Evolutionary conservation across 257 asterid genomes (phyloP).

Genomic region (Fraxinus cuspidata): DNA sequence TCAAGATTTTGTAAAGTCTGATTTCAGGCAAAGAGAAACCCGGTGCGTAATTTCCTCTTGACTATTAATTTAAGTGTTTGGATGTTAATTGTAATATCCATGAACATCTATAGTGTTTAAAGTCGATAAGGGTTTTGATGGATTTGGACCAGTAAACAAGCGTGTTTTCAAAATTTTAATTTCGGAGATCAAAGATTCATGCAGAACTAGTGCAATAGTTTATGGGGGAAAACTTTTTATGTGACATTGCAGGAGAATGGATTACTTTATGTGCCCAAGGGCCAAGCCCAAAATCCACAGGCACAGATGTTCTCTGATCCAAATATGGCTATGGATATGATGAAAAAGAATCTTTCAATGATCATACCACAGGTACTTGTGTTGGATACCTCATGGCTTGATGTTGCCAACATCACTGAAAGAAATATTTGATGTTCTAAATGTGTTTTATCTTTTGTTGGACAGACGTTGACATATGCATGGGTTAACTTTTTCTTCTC

Average conservation of each 20-base stretch:
- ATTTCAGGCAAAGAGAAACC: neutral
- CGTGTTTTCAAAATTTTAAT: neutral
- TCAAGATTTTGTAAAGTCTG: neutral
- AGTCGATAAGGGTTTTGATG: neutral
- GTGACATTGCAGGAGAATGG: constrained; percentile 77
- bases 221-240: constrained; percentile 14
- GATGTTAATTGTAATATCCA: neutral
- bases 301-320: constrained; percentile 99
- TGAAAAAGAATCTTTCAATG: constrained; percentile 95
- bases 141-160: neutral
- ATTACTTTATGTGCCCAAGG: constrained; percentile 78
- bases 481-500: constrained; percentile 99
- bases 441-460: constrained; percentile 24
- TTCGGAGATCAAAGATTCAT: constrained; percentile 2
- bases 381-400: constrained; percentile 21
- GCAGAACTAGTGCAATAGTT: neutral
- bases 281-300: constrained; percentile 85
- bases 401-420: constrained; percentile 7
- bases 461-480: constrained; percentile 93
- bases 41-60: neutral
- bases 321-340: constrained; percentile 98
- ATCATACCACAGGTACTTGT: constrained; percentile 84
- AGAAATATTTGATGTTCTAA: constrained; percentile 18
- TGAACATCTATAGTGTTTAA: neutral
- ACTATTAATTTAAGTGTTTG: neutral